Conservation (phyloP, 1,284 basidiomycete species). For the Moniliella sp. region DNA sequence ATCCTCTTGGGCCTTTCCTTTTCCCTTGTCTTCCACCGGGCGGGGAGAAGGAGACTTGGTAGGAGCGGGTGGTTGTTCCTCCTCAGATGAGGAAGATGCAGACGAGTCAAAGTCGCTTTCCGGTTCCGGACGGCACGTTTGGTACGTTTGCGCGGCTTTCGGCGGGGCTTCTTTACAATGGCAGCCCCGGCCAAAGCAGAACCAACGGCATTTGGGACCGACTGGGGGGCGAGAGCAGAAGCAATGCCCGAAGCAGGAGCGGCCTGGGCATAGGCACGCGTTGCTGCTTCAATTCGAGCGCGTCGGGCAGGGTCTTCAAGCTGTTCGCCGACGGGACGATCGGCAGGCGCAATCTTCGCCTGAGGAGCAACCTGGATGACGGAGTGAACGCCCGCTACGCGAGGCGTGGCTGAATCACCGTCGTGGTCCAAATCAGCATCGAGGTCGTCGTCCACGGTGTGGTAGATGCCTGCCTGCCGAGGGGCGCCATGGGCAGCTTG, state of each 20-base stretch:
- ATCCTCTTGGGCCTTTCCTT: conserved; percentile 5
- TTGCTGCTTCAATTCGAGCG: conserved; percentile 2
- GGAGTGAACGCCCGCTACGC: background rate
- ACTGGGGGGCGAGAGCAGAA: background rate
- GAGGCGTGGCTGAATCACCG: conserved; percentile 4
- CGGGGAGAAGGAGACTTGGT: background rate
- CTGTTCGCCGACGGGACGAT: conserved; percentile 2
- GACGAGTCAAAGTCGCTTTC: conserved; percentile 16
- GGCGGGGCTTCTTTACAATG: background rate
- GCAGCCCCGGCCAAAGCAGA: background rate
- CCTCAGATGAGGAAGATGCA: conserved; percentile 8
- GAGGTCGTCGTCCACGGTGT: conserved; percentile 18
- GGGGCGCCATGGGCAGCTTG: too few relatives aligned
- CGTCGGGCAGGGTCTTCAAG: conserved; percentile 4
- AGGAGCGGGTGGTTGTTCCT: conserved; percentile 4
- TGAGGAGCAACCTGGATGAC: too few relatives aligned
- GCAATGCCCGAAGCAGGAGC: conserved; percentile 4
- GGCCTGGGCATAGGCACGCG: conserved; percentile 4
- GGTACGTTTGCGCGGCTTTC: background rate
- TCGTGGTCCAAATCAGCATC: conserved; percentile 13
- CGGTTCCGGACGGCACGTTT: background rate
- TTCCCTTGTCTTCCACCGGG: conserved; percentile 5
- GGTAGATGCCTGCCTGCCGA: too few relatives aligned
- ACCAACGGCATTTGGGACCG: background rate
- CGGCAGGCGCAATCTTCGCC: too few relatives aligned